Evolutionary conservation across 495 filamentous ascomycete species (phyloP).

Genomic region (Lepidopterella palustris): DNA sequence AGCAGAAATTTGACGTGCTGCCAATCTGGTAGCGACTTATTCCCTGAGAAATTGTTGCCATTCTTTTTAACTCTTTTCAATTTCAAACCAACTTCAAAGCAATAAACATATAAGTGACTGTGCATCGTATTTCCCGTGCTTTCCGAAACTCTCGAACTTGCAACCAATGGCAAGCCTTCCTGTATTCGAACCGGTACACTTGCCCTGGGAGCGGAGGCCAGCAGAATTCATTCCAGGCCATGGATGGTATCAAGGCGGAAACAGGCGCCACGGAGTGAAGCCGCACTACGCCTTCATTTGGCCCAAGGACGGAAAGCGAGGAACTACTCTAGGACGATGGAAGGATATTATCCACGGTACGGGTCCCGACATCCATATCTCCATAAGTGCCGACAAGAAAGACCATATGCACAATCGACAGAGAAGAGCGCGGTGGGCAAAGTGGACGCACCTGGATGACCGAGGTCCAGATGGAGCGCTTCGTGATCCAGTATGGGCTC

Average conservation of each 20-base stretch:
- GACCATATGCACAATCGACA: conserved; percentile 18
- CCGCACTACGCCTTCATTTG: conserved; percentile 31
- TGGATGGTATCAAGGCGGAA: conserved; percentile 17
- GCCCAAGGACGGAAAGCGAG: conserved; percentile 34
- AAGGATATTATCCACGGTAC: conserved; percentile 30
- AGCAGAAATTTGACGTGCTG: no score
- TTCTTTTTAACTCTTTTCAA: no score
- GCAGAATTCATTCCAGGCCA: not conserved
- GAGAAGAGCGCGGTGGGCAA: conserved; percentile 12
- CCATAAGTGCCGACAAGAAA: conserved; percentile 25
- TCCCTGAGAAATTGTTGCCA: no score
- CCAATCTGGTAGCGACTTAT: no score
- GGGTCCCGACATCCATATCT: conserved; percentile 35
- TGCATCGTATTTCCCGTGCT: not conserved
- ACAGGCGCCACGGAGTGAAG: conserved; percentile 8
- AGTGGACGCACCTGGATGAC: conserved; percentile 15
- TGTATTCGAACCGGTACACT: not conserved
- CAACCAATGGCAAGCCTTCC: not conserved
- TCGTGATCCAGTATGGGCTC: conserved; percentile 14
- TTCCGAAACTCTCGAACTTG: not conserved
- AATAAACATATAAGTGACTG: not conserved
- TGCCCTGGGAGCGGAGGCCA: conserved; percentile 1
- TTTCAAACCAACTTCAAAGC: no score
- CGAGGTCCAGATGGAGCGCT: conserved; percentile 8
- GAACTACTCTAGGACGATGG: conserved; percentile 21